Evolutionary conservation across 495 filamentous ascomycete species (phyloP).

Genomic region (Hyaloscypha bicolor): DNA sequence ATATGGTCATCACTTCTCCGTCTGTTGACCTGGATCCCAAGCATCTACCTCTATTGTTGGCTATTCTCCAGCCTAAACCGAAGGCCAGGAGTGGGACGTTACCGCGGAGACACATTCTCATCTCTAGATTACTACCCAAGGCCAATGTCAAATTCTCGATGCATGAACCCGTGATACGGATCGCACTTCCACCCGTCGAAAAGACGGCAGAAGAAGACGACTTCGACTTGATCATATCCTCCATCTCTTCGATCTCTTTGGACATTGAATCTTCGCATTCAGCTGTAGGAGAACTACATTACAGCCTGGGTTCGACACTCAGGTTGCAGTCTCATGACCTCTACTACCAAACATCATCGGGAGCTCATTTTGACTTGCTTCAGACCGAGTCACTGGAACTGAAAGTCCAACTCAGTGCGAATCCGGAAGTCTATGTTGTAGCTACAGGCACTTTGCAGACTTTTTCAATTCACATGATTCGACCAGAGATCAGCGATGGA

Average conservation of each 20-base stretch:
- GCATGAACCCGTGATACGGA: conserved; percentile 91
- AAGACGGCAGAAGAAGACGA: conserved; percentile 70
- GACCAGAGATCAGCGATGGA: conserved; percentile 87
- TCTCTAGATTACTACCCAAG: conserved; percentile 92
- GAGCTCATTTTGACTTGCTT: conserved; percentile 80
- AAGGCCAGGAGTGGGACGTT: conserved; percentile 46
- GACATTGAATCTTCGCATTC: conserved; percentile 96
- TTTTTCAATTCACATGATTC: conserved; percentile 85
- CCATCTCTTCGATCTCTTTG: conserved; percentile 86
- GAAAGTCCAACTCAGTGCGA: conserved; percentile 79
- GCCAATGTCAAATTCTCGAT: conserved; percentile 93
- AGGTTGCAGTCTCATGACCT: conserved; percentile 85
- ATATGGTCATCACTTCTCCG: conserved; percentile 93
- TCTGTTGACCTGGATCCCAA: conserved; percentile 94
- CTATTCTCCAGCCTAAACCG: conserved; percentile 64
- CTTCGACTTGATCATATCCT: conserved; percentile 92
- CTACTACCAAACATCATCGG: conserved; percentile 89
- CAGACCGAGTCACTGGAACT: conserved; percentile 85
- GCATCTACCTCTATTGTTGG: conserved; percentile 82
- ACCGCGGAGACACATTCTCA: conserved; percentile 62
- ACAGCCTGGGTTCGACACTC: conserved; percentile 79
- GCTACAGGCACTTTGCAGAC: conserved; percentile 81
- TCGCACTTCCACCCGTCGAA: conserved; percentile 72
- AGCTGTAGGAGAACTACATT: conserved; percentile 78
- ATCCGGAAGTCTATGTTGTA: conserved; percentile 81